Conservation (phyloP, 2,329 filamentous ascomycete species). For the Alternaria brassicicola region DNA sequence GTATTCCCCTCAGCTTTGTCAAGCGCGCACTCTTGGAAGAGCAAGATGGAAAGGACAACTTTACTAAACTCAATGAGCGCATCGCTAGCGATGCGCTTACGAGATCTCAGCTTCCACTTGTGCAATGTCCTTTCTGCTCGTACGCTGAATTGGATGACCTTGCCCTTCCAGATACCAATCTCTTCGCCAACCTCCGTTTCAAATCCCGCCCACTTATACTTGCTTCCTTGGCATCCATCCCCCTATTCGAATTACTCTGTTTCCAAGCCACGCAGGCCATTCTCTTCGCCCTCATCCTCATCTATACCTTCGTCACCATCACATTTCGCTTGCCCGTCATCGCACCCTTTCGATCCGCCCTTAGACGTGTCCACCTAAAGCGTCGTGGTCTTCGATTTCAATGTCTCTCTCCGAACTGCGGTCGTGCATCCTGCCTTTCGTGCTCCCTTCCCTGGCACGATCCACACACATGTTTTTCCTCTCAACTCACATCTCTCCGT, state of each 20-base stretch:
- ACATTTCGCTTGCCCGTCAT: constrained; percentile 35
- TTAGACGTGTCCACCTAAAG: constrained; percentile 71
- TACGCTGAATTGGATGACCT: constrained; percentile 83
- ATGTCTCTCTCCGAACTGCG: constrained; percentile 74
- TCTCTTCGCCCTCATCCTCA: constrained; percentile 60
- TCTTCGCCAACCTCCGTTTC: constrained; percentile 33
- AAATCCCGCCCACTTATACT: constrained; percentile 41
- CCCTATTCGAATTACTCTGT: constrained; percentile 41
- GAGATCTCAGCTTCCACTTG: constrained; percentile 73
- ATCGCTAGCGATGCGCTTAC: constrained; percentile 77
- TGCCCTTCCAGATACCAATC: constrained; percentile 31
- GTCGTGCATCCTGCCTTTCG: constrained; percentile 74
- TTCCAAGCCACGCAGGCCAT: constrained; percentile 56
- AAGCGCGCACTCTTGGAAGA: constrained; percentile 73
- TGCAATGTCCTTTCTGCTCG: constrained; percentile 86
- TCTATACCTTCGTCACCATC: constrained; percentile 30
- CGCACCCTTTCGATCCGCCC: constrained; percentile 61
- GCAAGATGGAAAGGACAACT: constrained; percentile 71
- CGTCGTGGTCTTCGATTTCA: constrained; percentile 76
- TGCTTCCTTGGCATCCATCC: constrained; percentile 35
- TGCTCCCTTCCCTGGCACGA: constrained; percentile 86
- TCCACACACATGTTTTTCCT: constrained; percentile 88
- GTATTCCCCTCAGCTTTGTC: constrained; percentile 72
- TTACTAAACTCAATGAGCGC: constrained; percentile 78
- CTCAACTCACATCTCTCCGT: constrained; percentile 72